phyloP scores from a whole-genome alignment of 805 yeast species.

The Zygosaccharomyces lentus region DNA sequence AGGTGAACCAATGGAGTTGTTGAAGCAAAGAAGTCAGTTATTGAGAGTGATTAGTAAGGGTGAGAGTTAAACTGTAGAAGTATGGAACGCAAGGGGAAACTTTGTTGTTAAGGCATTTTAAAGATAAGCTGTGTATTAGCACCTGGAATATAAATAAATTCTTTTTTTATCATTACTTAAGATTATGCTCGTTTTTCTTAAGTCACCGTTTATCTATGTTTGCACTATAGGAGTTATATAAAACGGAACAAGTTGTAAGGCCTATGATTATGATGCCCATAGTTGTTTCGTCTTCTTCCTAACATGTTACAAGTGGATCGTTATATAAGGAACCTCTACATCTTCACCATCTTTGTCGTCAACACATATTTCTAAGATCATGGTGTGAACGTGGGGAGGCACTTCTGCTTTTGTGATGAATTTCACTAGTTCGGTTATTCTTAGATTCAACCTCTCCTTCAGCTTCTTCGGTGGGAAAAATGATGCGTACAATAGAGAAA shows the following conservation, averaged over 20 bases:
- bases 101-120: background rate
- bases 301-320: slow-evolving; percentile 46
- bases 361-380: slow-evolving; percentile 86
- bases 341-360: slow-evolving; percentile 93
- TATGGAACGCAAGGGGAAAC: background rate
- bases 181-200: too few relatives aligned
- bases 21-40: slow-evolving; percentile 7
- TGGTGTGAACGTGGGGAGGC: slow-evolving; percentile 64
- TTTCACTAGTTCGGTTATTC: slow-evolving; percentile 72
- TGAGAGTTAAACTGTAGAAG: background rate
- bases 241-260: too few relatives aligned
- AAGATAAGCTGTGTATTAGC: too few relatives aligned
- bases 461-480: slow-evolving; percentile 90
- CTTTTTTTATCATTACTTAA: too few relatives aligned
- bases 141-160: too few relatives aligned
- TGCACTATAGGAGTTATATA: too few relatives aligned
- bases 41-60: background rate
- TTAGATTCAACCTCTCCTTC: slow-evolving; percentile 66
- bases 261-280: background rate
- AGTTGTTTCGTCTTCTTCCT: background rate
- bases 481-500: slow-evolving; percentile 82
- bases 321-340: slow-evolving; percentile 87
- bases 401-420: slow-evolving; percentile 81
- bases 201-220: too few relatives aligned
- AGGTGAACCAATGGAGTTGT: slow-evolving; percentile 38